Evolutionary conservation across 176 grass and related monocot genomes (phyloP).

Genomic region (Carex cristatella): DNA sequence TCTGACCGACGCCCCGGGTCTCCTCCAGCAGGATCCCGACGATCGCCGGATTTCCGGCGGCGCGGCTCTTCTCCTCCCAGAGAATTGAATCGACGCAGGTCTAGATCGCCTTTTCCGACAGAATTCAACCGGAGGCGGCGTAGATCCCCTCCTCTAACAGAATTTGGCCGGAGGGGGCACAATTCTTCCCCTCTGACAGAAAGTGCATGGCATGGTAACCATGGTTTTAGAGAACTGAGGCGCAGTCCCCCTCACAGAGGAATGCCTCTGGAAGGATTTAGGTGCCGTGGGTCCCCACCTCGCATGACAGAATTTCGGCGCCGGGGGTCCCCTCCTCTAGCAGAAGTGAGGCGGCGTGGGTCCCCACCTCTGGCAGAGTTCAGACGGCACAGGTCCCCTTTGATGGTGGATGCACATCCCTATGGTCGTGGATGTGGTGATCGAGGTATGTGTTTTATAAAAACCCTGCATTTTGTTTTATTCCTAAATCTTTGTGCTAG

Average conservation of each 20-base stretch:
- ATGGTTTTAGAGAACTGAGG: constrained; percentile 2
- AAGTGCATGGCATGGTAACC: not conserved
- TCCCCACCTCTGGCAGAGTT: constrained; percentile 20
- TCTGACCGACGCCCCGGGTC: not conserved
- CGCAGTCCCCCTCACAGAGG: constrained; percentile 1
- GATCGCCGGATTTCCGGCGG: constrained; percentile 9
- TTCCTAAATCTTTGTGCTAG: not conserved
- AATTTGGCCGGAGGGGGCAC: constrained; percentile 12
- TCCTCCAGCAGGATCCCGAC: not conserved
- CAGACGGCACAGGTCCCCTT: constrained; percentile 12
- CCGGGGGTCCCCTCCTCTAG: not conserved
- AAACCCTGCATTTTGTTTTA: not conserved
- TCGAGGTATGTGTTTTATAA: not conserved
- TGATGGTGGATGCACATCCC: not conserved
- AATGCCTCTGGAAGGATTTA: not conserved
- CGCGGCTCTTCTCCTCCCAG: not conserved
- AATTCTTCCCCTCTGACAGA: not conserved
- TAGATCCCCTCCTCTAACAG: not conserved
- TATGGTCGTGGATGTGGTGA: not conserved
- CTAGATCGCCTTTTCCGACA: not conserved
- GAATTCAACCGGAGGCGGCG: not conserved
- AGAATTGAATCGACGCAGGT: not conserved
- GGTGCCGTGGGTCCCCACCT: not conserved
- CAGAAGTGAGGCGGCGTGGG: constrained; percentile 11
- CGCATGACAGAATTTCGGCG: not conserved